Conservation (phyloP, 139 green algal genomes). For the Nannochloris sp. region DNA sequence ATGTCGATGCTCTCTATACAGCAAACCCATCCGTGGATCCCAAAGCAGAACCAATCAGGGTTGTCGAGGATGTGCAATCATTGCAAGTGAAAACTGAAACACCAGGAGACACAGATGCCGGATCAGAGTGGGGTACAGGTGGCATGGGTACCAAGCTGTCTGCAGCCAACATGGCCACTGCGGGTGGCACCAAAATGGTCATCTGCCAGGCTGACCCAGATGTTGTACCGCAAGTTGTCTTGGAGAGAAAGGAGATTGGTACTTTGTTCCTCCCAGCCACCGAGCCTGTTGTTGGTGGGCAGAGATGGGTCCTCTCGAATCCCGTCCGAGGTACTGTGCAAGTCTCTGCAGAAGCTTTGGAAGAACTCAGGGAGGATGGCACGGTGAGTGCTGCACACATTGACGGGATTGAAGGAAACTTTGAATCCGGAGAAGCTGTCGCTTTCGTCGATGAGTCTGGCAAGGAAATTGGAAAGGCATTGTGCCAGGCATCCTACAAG, state of each 20-base stretch:
- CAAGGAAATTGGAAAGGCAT: slow-evolving; percentile 63
- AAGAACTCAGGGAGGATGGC: slow-evolving; percentile 40
- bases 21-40: slow-evolving; percentile 53
- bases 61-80: slow-evolving; percentile 59
- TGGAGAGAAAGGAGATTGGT: slow-evolving; percentile 33
- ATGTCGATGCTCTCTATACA: slow-evolving; percentile 88
- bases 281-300: slow-evolving; percentile 41
- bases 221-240: slow-evolving; percentile 37
- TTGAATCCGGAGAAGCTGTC: slow-evolving; percentile 58
- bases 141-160: slow-evolving; percentile 95
- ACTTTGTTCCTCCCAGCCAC: slow-evolving; percentile 48
- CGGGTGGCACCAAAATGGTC: slow-evolving; percentile 70
- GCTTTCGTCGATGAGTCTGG: slow-evolving; percentile 52
- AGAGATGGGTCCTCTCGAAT: slow-evolving; percentile 61
- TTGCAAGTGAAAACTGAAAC: slow-evolving; percentile 53
- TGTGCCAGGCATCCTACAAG: slow-evolving; percentile 61
- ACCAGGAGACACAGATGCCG: neutral
- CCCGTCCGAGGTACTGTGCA: too few species aligned
- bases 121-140: slow-evolving; percentile 83
- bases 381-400: slow-evolving; percentile 72
- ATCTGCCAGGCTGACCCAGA: slow-evolving; percentile 51
- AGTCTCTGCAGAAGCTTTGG: too few species aligned
- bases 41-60: slow-evolving; percentile 45
- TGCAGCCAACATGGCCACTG: slow-evolving; percentile 77
- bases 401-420: slow-evolving; percentile 39